Evolutionary conservation across 495 filamentous ascomycete species (phyloP).

Genomic region (Daldinia caldariorum): DNA sequence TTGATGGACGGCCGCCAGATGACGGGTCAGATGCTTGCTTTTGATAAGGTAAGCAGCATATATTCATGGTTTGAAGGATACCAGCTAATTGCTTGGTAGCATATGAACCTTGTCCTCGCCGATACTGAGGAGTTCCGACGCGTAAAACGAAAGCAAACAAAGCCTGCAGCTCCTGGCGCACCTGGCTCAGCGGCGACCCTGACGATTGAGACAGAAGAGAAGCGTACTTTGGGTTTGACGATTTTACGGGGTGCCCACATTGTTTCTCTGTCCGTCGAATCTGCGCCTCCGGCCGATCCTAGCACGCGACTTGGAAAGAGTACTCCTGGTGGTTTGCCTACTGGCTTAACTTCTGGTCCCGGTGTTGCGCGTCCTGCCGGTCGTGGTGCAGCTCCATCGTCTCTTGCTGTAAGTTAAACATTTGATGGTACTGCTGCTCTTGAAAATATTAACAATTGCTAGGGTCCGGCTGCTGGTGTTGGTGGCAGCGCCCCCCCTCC

Average conservation of each 20-base stretch:
- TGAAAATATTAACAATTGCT: conserved; percentile 41
- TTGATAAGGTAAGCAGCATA: conserved; percentile 79
- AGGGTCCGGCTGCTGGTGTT: conserved; percentile 89
- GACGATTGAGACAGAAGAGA: conserved; percentile 90
- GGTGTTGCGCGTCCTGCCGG: conserved; percentile 93
- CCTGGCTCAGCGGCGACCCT: conserved; percentile 57
- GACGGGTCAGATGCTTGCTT: conserved; percentile 95
- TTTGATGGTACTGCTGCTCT: conserved; percentile 35
- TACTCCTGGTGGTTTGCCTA: conserved; percentile 71
- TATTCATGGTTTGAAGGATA: neutral
- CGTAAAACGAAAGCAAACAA: conserved; percentile 86
- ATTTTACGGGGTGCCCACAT: conserved; percentile 95
- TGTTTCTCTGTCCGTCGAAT: conserved; percentile 93
- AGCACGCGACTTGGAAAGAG: conserved; percentile 85
- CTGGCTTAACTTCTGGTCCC: conserved; percentile 81
- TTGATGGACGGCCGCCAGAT: conserved; percentile 96
- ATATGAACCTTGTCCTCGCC: conserved; percentile 99
- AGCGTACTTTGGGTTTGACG: conserved; percentile 92
- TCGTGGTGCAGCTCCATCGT: conserved; percentile 81
- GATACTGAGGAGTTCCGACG: conserved; percentile 99
- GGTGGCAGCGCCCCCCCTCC: conserved; percentile 80
- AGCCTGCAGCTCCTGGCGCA: conserved; percentile 76
- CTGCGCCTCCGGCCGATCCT: conserved; percentile 94
- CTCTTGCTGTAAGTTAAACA: conserved; percentile 67
- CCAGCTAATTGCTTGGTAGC: conserved; percentile 62